A percentile compares a stretch with the other conserved stretches of the same genome.
phyloP scores from a whole-genome alignment of 2,329 filamentous ascomycete genomes.

The Neocatenulostroma microsporum region DNA sequence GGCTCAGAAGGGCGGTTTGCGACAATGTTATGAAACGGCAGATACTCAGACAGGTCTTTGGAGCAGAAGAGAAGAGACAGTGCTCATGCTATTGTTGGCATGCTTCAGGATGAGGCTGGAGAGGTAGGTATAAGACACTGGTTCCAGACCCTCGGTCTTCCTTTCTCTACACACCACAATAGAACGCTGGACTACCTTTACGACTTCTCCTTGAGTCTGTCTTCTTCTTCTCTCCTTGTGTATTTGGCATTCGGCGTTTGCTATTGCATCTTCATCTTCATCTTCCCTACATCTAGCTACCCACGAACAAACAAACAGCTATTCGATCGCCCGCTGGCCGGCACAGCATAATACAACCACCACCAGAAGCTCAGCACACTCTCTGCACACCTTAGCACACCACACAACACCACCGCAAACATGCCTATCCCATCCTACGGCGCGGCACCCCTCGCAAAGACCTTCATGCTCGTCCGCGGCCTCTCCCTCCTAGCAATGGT shows the following conservation, averaged over 20 bases:
- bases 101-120: slow-evolving; percentile 2
- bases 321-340: slow-evolving; percentile 24
- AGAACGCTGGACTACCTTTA: slow-evolving; percentile 3
- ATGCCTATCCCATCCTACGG: slow-evolving; percentile 56
- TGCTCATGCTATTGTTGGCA: slow-evolving; percentile 4
- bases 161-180: not conserved
- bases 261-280: not conserved
- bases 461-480: slow-evolving; percentile 65
- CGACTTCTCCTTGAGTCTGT: slow-evolving; percentile 1
- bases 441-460: slow-evolving; percentile 60
- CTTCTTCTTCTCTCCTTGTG: slow-evolving; percentile 2
- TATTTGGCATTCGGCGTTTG: not conserved
- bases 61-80: not conserved
- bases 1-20: slow-evolving; percentile 11
- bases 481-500: slow-evolving; percentile 66
- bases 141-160: not conserved
- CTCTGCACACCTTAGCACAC: no score
- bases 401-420: slow-evolving; percentile 21
- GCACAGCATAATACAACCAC: slow-evolving; percentile 9
- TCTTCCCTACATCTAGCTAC: no score
- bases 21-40: slow-evolving; percentile 15
- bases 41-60: slow-evolving; percentile 8
- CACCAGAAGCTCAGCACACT: no score
- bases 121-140: slow-evolving; percentile 2
- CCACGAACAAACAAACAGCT: no score